Evolutionary conservation across 805 yeast species (phyloP).

Genomic region (Sungouiozyma ichnusensis): DNA sequence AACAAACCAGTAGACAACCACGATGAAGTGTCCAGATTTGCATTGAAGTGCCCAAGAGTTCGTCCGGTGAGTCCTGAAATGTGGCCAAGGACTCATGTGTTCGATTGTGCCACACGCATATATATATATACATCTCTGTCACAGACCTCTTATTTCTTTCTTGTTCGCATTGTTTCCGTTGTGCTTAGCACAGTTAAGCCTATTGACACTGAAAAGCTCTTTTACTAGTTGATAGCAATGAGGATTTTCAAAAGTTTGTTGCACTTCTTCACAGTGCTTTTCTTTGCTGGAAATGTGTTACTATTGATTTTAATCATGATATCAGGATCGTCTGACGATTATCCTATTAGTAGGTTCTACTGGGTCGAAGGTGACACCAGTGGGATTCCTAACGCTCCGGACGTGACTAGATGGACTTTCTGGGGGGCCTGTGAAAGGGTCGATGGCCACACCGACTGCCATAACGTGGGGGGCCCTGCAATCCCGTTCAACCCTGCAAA

Average conservation of each 20-base stretch:
- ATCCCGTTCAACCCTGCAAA: slow-evolving; percentile 66
- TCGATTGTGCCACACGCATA: background rate
- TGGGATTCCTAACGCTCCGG: slow-evolving; percentile 37
- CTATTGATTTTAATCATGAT: slow-evolving; percentile 47
- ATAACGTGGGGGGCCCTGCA: slow-evolving; percentile 43
- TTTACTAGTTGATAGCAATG: no score
- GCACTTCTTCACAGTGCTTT: slow-evolving; percentile 17
- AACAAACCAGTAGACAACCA: background rate
- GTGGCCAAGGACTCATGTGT: background rate
- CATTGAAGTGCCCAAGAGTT: background rate
- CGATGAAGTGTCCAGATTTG: no score
- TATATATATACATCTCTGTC: no score
- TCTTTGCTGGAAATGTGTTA: slow-evolving; percentile 34
- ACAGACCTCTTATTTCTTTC: no score
- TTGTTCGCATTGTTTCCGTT: no score
- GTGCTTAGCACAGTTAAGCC: no score
- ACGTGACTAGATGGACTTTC: slow-evolving; percentile 64
- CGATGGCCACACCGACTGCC: slow-evolving; percentile 14
- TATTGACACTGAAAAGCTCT: no score
- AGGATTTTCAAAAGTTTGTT: slow-evolving; percentile 4
- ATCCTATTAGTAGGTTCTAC: slow-evolving; percentile 56
- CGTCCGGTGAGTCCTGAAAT: background rate
- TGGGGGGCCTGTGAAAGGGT: slow-evolving; percentile 55
- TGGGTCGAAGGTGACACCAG: slow-evolving; percentile 66
- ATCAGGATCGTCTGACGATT: slow-evolving; percentile 49